Percentiles rank a stretch among this genome's conserved stretches.
Evolutionary conservation across 495 filamentous ascomycete species (phyloP).

Genomic region (Aspergillus incahuasiensis): DNA sequence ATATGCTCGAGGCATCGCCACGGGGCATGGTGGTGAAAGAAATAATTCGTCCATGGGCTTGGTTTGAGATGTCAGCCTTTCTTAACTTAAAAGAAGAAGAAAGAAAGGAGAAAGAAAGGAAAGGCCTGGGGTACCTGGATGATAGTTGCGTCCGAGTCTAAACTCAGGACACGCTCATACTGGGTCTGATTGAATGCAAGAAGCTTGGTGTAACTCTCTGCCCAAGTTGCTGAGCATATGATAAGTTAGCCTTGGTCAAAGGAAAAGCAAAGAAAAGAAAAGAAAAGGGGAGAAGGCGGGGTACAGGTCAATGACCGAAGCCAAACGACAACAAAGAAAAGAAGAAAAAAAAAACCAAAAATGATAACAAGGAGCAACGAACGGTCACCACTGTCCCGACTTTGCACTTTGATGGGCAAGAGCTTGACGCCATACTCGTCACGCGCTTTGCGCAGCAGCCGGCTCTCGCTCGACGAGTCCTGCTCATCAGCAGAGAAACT

Average conservation of each 20-base stretch:
- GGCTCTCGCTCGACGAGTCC: slow-evolving; percentile 30
- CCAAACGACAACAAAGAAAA: too few species aligned
- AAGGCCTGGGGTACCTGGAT: slow-evolving; percentile 26
- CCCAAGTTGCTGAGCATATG: slow-evolving; percentile 38
- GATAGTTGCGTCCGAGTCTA: slow-evolving; percentile 59
- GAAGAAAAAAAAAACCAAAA: too few species aligned
- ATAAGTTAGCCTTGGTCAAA: slow-evolving; percentile 6
- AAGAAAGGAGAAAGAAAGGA: too few species aligned
- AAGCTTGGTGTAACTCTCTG: slow-evolving; percentile 56
- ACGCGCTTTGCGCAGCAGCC: slow-evolving; percentile 50
- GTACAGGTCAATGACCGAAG: too few species aligned
- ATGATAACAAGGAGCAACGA: slow-evolving; percentile 18
- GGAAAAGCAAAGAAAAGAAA: too few species aligned
- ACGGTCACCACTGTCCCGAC: slow-evolving; percentile 25
- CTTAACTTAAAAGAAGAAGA: too few species aligned
- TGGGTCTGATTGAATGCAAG: slow-evolving; percentile 61
- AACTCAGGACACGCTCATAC: slow-evolving; percentile 54
- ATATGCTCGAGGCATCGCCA: too few species aligned
- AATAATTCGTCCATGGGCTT: too few species aligned
- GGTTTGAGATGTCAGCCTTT: too few species aligned
- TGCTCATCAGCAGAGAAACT: slow-evolving; percentile 30
- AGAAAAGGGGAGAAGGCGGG: too few species aligned
- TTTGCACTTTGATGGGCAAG: slow-evolving; percentile 48
- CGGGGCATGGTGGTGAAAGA: too few species aligned
- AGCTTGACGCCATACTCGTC: slow-evolving; percentile 54